A percentile compares a stretch with the other conserved stretches of the same genome.
Conservation (phyloP, 2,329 filamentous ascomycete species). For the Trichophyton equinum region DNA sequence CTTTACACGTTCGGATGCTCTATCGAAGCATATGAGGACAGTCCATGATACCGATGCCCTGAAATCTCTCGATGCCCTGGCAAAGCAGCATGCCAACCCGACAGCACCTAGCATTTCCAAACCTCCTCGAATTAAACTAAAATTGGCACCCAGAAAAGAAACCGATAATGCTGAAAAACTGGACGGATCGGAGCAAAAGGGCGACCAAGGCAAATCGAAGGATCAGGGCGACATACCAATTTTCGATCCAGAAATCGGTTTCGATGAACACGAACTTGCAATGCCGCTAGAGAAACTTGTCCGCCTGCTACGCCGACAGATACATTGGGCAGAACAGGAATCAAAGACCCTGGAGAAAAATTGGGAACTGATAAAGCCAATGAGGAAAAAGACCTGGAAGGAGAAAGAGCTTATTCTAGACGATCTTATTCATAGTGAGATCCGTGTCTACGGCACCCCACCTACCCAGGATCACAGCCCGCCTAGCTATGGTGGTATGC, state of each 20-base stretch:
- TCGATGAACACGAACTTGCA: slow-evolving; percentile 33
- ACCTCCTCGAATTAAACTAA: slow-evolving; percentile 31
- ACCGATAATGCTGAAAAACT: slow-evolving; percentile 16
- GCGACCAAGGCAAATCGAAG: slow-evolving; percentile 21
- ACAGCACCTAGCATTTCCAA: slow-evolving; percentile 21
- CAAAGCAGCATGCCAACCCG: slow-evolving; percentile 27
- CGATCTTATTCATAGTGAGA: slow-evolving; percentile 32
- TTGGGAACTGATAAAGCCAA: slow-evolving; percentile 27
- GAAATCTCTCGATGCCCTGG: slow-evolving; percentile 47
- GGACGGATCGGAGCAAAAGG: slow-evolving; percentile 18
- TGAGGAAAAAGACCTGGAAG: slow-evolving; percentile 29
- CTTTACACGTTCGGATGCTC: slow-evolving; percentile 87
- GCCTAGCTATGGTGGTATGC: neutral
- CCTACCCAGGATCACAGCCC: neutral
- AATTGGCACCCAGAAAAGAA: slow-evolving; percentile 27
- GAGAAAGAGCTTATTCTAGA: slow-evolving; percentile 35
- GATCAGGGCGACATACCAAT: slow-evolving; percentile 26
- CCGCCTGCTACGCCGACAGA: slow-evolving; percentile 35
- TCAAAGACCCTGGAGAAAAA: slow-evolving; percentile 27
- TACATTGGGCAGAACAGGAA: slow-evolving; percentile 38
- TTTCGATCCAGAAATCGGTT: slow-evolving; percentile 29
- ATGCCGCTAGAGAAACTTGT: slow-evolving; percentile 33
- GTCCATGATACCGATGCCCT: slow-evolving; percentile 94
- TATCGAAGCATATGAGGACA: slow-evolving; percentile 97
- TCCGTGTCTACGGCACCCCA: slow-evolving; percentile 10